These are phyloP conservation scores for Yamadazyma paraphyllophila DNA, from an alignment of 805 yeast species.

Conservation along the genomic window DNA sequence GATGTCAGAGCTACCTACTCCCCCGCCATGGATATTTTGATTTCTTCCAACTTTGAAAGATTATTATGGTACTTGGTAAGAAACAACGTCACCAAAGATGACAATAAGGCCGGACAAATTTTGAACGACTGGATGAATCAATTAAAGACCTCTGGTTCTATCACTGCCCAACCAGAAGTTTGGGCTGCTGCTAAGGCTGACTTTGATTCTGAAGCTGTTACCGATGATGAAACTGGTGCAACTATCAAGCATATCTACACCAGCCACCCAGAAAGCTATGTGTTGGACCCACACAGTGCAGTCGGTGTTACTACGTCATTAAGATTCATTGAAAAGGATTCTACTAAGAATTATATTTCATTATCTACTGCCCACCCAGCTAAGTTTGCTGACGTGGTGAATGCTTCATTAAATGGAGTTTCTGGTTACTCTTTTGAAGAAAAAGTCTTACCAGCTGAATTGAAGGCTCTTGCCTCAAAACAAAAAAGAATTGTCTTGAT, in stretches of 20 bases:
- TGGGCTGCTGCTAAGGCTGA: conserved; percentile 63
- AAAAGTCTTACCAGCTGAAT: conserved; percentile 86
- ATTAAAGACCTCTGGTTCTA: conserved; percentile 73
- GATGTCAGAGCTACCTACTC: conserved; percentile 84
- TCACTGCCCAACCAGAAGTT: conserved; percentile 64
- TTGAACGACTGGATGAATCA: conserved; percentile 75
- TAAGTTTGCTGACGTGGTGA: conserved; percentile 94
- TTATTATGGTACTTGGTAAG: conserved; percentile 91
- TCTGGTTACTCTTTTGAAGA: conserved; percentile 80
- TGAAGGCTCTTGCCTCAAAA: conserved; percentile 65
- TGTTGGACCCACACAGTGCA: conserved; percentile 94
- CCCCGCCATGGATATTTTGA: conserved; percentile 98
- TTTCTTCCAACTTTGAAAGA: conserved; percentile 95
- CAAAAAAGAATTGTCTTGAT: conserved; percentile 73
- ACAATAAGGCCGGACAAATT: conserved; percentile 67
- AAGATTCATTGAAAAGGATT: conserved; percentile 49
- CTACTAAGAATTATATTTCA: conserved; percentile 57
- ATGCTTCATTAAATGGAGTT: conserved; percentile 64
- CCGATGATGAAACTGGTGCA: conserved; percentile 71
- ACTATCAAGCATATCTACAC: conserved; percentile 74
- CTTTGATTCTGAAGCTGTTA: conserved; percentile 77
- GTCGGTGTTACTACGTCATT: conserved; percentile 86
- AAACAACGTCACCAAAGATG: conserved; percentile 57
- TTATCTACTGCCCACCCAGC: conserved; percentile 99
- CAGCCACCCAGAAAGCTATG: conserved; percentile 61